phyloP scores from a whole-genome alignment of 2,329 filamentous ascomycete genomes.

The Fusarium gaditjirri region DNA sequence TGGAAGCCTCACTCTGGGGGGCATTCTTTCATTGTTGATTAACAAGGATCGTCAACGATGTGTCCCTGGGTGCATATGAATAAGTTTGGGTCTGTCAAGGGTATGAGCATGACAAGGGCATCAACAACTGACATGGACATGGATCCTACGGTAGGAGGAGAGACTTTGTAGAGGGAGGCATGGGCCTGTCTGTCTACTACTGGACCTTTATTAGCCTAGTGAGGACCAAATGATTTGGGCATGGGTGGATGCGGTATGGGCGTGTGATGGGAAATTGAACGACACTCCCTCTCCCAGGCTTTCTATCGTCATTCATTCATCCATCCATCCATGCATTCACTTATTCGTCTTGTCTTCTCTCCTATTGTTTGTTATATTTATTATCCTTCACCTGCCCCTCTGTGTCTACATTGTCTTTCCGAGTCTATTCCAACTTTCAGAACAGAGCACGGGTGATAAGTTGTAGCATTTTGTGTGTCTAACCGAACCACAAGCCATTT shows the following conservation, averaged over 20 bases:
- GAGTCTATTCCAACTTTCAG: not conserved
- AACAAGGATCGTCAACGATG: not conserved
- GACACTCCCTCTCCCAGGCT: slow-evolving; percentile 35
- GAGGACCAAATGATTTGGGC: not conserved
- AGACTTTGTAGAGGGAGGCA: not conserved
- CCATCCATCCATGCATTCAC: slow-evolving; percentile 22
- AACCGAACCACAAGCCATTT: not conserved
- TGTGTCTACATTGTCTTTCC: not conserved
- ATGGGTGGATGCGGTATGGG: slow-evolving; percentile 4
- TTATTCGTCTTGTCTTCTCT: slow-evolving; percentile 1
- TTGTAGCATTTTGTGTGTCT: not conserved
- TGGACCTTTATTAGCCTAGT: not conserved
- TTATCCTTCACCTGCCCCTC: slow-evolving; percentile 30
- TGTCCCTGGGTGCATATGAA: not conserved
- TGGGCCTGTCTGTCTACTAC: not conserved
- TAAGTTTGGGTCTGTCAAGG: slow-evolving; percentile 7
- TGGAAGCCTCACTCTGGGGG: not conserved
- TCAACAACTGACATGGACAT: slow-evolving; percentile 8
- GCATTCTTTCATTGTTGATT: slow-evolving; percentile 9
- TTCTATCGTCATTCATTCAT: slow-evolving; percentile 35
- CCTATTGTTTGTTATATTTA: slow-evolving; percentile 41
- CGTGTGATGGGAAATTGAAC: slow-evolving; percentile 12
- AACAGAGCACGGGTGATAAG: not conserved
- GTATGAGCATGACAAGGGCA: slow-evolving; percentile 8
- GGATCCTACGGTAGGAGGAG: not conserved